phyloP scores from a whole-genome alignment of 2,329 filamentous ascomycete species.

The Colletotrichum lini region DNA sequence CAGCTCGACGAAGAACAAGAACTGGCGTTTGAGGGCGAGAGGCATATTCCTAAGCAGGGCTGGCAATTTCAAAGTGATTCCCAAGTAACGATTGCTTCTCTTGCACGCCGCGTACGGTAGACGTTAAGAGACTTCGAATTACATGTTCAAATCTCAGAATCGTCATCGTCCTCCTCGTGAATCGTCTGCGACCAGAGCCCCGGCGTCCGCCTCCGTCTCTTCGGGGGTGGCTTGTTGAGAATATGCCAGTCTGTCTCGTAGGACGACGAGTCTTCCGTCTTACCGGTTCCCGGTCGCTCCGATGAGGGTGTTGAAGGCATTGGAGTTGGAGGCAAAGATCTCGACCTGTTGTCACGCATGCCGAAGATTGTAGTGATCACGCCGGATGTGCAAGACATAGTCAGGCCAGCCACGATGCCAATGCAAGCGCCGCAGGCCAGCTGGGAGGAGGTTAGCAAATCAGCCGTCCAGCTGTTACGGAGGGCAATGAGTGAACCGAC shows the following conservation, averaged over 20 bases:
- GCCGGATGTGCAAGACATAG: constrained; percentile 70
- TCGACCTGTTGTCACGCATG: constrained; percentile 52
- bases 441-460: constrained; percentile 47
- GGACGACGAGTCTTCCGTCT: constrained; percentile 46
- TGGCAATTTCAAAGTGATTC: constrained; percentile 36
- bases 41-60: constrained; percentile 29
- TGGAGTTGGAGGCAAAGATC: constrained; percentile 33
- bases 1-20: constrained; percentile 28
- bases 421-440: constrained; percentile 77
- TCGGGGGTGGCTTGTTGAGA: constrained; percentile 53
- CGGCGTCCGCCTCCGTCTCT: constrained; percentile 58
- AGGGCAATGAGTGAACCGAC: constrained; percentile 48
- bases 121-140: constrained; percentile 5
- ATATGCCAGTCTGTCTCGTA: constrained; percentile 56
- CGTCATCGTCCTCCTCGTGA: constrained; percentile 80
- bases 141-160: constrained; percentile 58
- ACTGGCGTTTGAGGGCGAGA: constrained; percentile 34
- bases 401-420: constrained; percentile 74
- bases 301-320: constrained; percentile 53
- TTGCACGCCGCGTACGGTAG: constrained; percentile 14
- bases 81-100: constrained; percentile 17
- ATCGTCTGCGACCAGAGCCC: constrained; percentile 77
- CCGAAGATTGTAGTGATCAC: constrained; percentile 67
- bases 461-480: constrained; percentile 45
- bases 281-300: constrained; percentile 40